Base-by-base conservation (phyloP, 345 rosid genomes). In the Odontarrhena argentea region DNA sequence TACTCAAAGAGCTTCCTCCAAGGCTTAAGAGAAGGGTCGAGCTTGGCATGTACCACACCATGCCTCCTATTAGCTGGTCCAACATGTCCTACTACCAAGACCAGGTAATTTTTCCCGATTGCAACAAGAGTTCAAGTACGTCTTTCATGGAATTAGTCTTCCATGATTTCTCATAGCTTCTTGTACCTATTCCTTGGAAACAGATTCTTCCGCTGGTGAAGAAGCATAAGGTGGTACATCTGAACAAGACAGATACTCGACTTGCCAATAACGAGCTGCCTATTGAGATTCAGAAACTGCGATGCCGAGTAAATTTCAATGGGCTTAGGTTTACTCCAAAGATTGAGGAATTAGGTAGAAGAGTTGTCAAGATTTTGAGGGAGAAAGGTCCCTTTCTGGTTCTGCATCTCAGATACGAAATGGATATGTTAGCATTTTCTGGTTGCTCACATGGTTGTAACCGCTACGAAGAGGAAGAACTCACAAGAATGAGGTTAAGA, bases 361-460 rank as follows among this genome's bases (percentile, higher is more conserved):
- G 82, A 79, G 89, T 95, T 14, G 82, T 91, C 70, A 79, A 61
- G 50, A 88, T 91, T 63, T 78, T 95, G 9, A 89, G 86, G 76
- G 76, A 84, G 81, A 85, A 80, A 69, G 99, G 99, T 45, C 94
- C 93, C 28, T 95, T 91, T 74, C 78, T 95, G 2, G 98, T 87
- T 4, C 90, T 91, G 26, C 99, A 95, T 68, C 96, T 95, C 35
- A 77, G 99, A 76, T 91, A 95, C 60, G 99, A 95, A 84, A 95
- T 95, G 99, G 99, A 95, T 69, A 91, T 95, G 99, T 63, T 95
- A 63, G 99, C 99, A 11, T 95, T 95, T 73, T 95, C 99, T 48
- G 99, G 99, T 55, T 95, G 99, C 69, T 79, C 84, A 32, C 92
- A 91, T 46, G 98, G 99, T 71, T 95, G 97, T 79, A 95, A 79